Evolutionary conservation across 2,329 filamentous ascomycete species (phyloP), one percentile per base, ranked within the genome.

Genomic region (Cytospora chrysosperma): DNA sequence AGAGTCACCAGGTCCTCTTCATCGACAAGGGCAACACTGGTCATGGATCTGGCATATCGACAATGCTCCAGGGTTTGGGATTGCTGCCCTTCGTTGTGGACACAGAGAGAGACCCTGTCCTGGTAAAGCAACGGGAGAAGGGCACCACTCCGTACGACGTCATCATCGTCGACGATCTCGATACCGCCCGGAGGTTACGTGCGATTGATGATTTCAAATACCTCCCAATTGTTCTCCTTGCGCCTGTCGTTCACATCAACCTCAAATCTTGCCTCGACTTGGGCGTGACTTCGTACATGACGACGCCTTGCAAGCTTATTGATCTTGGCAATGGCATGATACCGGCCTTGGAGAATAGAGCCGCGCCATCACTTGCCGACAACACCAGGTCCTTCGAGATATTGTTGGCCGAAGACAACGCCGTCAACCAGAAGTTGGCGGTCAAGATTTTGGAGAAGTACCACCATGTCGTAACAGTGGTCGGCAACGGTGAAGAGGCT

Each of bases 241-340:
- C 93, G 52, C 93, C 94, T 0, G 82, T 92, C 40, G 93, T 98
- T 15, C 91, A 93, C 66, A 92, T 98, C 69, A 96, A 88, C 75
- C 83, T 99, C 70, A 97, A 97, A 79, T 95, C 92, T 3, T 95
- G 94, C 64, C 80, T 98, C 65, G 95, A 98, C 74, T 84, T 98
- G 68, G 94, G 95, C 67, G 97, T 99, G 69, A 96, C 93, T n/a
- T 97, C 93, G 57, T 98, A 97, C 77, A 97, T 98, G 93, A 98
- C 95, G 2, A 97, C 93, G 19, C 95, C 95, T 10, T 98, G 95
- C 77, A 85, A 94, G 72, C 87, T 94, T 6, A 96, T 97, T 67
- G 95, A 99, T 75, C 81, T 99, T 64, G 93, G 93, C 65, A 98
- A 98, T 72, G 94, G 93, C 69, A 93, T 99, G 85, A 91, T 98